Evolutionary conservation across 2,329 filamentous ascomycete genomes (phyloP), one percentile per base, ranked within the genome.

Genomic region (Mycocentrospora acerina): DNA sequence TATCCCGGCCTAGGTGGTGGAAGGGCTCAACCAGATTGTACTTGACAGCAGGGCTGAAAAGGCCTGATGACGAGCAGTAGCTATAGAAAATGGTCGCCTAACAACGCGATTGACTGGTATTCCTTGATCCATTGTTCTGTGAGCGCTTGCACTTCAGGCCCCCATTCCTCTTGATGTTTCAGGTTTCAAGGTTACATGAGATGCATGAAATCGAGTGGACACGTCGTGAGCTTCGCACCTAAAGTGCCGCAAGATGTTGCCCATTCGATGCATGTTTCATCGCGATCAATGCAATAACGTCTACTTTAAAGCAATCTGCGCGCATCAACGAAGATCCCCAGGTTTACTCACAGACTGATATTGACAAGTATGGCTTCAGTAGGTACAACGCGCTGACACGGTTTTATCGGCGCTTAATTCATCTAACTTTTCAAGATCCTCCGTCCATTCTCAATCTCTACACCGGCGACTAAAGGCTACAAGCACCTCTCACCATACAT

Each of bases 11-110:
- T 48, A 46, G 37, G 46, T 49, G 37, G 40, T 37, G 28, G 38
- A 31, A 37, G 22, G 39, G 54, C 57, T 61, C 50, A 49, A n/a
- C 50, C 48, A 59, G 53, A 59, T 54, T 63, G 56, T 60, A 52
- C 52, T 57, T 46, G 48, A 59, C 55, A 62, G 60, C 59, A 41
- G 56, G 48, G 52, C 53, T 58, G 52, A 49, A 59, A 58, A 48
- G 44, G 46, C 53, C 49, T 42, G 50, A 52, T 56, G 48, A 61
- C 44, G 53, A 62, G 59, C 57, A 59, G 57, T 59, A 64, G 44
- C 52, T 62, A 59, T 48, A 61, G 52, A 62, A 57, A 52, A 55
- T 46, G 51, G 48, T 51, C 46, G 39, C 44, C 57, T 55, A 57
- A 51, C 55, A 48, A 46, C 51, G 47, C 36, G 36, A 50, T 44